A percentile compares a stretch with the other conserved stretches of the same genome.
These are phyloP conservation scores for Cutaneotrichosporon daszewskae DNA, from an alignment of 1,284 basidiomycete genomes.

Conservation along the genomic window DNA sequence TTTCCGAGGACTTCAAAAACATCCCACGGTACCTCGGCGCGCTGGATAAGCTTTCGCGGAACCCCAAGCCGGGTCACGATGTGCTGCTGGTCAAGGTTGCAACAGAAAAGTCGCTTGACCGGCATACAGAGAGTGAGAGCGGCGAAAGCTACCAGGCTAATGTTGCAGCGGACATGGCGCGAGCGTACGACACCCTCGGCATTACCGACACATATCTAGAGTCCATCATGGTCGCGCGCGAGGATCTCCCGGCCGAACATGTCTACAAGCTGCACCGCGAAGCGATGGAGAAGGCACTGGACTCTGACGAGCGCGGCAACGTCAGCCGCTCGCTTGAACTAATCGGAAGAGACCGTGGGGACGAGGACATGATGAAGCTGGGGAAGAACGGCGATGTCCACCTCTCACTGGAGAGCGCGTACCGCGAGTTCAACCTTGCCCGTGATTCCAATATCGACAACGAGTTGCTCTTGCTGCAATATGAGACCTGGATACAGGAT, in stretches of 20 bases:
- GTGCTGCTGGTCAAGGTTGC: slow-evolving; percentile 29
- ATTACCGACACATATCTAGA: slow-evolving; percentile 21
- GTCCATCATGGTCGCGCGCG: slow-evolving; percentile 18
- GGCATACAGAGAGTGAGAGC: slow-evolving; percentile 26
- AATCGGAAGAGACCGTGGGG: slow-evolving; percentile 26
- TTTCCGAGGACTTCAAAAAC: slow-evolving; percentile 19
- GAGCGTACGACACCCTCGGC: slow-evolving; percentile 32
- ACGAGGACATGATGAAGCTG: slow-evolving; percentile 23
- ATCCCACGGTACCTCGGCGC: slow-evolving; percentile 26
- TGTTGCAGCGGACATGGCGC: slow-evolving; percentile 34
- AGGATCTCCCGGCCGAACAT: slow-evolving; percentile 32
- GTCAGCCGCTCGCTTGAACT: slow-evolving; percentile 26
- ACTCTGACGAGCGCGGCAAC: slow-evolving; percentile 13
- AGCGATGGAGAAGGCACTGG: slow-evolving; percentile 18
- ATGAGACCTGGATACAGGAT: slow-evolving; percentile 25
- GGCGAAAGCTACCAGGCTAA: too few species aligned
- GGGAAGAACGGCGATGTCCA: slow-evolving; percentile 25
- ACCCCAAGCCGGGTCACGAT: slow-evolving; percentile 19
- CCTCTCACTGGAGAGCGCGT: slow-evolving; percentile 38
- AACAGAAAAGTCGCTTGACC: slow-evolving; percentile 33
- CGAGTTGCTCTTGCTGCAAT: slow-evolving; percentile 41
- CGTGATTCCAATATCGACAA: slow-evolving; percentile 32
- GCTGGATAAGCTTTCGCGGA: slow-evolving; percentile 26
- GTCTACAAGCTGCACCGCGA: slow-evolving; percentile 32
- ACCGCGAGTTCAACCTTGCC: slow-evolving; percentile 34